Evolutionary conservation across 176 grass and related monocot genomes (phyloP).

Genomic region (Triticum monococcum): DNA sequence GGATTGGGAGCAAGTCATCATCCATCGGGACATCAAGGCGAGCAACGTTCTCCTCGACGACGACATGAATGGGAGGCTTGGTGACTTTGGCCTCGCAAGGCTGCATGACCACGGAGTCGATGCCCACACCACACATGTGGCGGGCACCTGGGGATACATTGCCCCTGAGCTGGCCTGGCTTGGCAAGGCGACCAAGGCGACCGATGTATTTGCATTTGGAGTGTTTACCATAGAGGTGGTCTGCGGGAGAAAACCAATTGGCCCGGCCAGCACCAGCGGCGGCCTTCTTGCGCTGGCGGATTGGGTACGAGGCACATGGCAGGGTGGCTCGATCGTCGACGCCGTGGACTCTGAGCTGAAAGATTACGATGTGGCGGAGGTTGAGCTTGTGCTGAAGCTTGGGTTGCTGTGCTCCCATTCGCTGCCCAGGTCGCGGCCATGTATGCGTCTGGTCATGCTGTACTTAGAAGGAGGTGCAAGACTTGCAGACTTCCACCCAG

Average conservation of each 20-base stretch:
- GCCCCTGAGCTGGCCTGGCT: neutral
- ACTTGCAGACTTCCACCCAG: neutral
- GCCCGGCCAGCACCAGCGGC: neutral
- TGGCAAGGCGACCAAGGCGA: conserved; percentile 1
- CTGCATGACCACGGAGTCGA: neutral
- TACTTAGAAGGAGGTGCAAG: neutral
- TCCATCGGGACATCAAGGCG: neutral
- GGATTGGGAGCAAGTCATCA: conserved; percentile 1
- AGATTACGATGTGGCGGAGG: neutral
- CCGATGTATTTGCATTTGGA: neutral
- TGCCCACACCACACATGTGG: neutral
- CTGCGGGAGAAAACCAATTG: neutral
- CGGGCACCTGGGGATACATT: neutral
- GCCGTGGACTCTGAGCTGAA: neutral
- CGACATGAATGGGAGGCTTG: neutral
- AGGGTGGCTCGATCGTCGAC: neutral
- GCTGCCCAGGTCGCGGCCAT: neutral
- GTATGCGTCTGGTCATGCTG: neutral
- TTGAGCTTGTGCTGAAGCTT: neutral
- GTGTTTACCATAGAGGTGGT: neutral
- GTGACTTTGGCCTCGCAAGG: conserved; percentile 3
- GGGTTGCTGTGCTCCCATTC: neutral
- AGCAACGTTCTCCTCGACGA: neutral
- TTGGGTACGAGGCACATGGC: neutral
- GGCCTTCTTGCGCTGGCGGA: neutral